These are phyloP conservation scores for Metschnikowia reukaufii DNA, from an alignment of 805 yeast genomes.

Conservation along the genomic window DNA sequence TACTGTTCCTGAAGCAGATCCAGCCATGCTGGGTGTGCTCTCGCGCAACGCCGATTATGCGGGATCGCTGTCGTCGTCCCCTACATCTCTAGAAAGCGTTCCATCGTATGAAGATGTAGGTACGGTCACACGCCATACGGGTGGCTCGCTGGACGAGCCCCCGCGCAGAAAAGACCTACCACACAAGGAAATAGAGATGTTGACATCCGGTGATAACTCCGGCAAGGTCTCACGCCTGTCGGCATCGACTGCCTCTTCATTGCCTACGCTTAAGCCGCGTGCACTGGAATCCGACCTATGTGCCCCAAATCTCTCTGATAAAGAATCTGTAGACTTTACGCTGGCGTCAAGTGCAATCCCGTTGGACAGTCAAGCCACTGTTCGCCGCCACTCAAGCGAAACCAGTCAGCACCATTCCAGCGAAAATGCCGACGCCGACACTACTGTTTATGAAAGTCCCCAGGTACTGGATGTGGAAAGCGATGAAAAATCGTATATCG, in stretches of 20 bases:
- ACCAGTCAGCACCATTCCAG: background rate
- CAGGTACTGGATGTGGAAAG: background rate
- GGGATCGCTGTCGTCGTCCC: constrained; percentile 1
- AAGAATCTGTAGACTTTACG: background rate
- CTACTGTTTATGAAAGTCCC: background rate
- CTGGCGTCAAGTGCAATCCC: background rate
- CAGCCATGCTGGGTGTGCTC: background rate
- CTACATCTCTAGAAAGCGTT: constrained; percentile 6
- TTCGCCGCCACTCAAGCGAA: no score
- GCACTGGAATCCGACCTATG: background rate
- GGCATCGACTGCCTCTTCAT: background rate
- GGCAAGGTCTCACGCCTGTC: background rate
- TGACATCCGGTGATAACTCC: background rate
- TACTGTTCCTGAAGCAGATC: background rate
- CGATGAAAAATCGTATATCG: background rate
- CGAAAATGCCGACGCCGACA: background rate
- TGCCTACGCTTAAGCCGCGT: background rate
- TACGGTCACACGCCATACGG: background rate
- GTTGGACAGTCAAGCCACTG: background rate
- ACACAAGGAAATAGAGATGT: background rate
- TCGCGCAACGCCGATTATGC: background rate
- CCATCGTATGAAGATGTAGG: background rate
- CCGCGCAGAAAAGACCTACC: background rate
- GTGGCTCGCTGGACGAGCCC: constrained; percentile 2
- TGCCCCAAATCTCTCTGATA: background rate